phyloP scores from a whole-genome alignment of 2,329 filamentous ascomycete genomes.

The Pseudocercospora musae region DNA sequence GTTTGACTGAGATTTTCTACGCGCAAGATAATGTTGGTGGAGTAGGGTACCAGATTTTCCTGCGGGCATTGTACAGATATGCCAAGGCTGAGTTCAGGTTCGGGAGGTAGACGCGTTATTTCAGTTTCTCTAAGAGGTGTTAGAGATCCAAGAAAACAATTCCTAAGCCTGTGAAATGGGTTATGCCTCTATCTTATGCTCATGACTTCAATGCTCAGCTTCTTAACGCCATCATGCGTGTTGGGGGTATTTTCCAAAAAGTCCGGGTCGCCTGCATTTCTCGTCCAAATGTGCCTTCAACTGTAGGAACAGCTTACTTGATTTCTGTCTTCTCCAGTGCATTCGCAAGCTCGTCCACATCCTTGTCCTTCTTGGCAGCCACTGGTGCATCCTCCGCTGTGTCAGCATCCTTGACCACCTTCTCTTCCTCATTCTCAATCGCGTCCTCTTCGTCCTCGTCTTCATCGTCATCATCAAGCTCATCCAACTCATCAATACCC shows the following conservation, averaged over 20 bases:
- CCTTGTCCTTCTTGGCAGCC: slow-evolving; percentile 67
- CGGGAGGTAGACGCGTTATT: slow-evolving; percentile 52
- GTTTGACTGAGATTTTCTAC: slow-evolving; percentile 88
- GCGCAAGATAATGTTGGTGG: slow-evolving; percentile 46
- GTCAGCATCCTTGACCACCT: slow-evolving; percentile 65
- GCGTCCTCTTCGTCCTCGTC: slow-evolving; percentile 61
- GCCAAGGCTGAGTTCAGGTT: slow-evolving; percentile 85
- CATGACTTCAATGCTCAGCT: neutral
- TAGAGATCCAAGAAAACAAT: too few species aligned
- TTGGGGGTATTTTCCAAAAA: slow-evolving; percentile 2
- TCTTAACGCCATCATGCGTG: neutral
- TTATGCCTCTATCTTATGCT: neutral
- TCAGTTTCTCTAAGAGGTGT: neutral
- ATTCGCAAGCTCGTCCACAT: slow-evolving; percentile 77
- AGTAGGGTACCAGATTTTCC: slow-evolving; percentile 91
- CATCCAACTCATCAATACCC: slow-evolving; percentile 81
- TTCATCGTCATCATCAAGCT: slow-evolving; percentile 74
- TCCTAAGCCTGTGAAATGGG: neutral
- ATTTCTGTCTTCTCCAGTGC: slow-evolving; percentile 66
- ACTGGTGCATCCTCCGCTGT: slow-evolving; percentile 71
- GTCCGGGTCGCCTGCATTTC: neutral
- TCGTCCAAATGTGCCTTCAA: neutral
- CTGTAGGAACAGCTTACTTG: slow-evolving; percentile 23
- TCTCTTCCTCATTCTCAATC: slow-evolving; percentile 60
- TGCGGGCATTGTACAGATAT: slow-evolving; percentile 78